Conservation (phyloP, 2,329 filamentous ascomycete species). For the Sclerotinia nivalis region DNA sequence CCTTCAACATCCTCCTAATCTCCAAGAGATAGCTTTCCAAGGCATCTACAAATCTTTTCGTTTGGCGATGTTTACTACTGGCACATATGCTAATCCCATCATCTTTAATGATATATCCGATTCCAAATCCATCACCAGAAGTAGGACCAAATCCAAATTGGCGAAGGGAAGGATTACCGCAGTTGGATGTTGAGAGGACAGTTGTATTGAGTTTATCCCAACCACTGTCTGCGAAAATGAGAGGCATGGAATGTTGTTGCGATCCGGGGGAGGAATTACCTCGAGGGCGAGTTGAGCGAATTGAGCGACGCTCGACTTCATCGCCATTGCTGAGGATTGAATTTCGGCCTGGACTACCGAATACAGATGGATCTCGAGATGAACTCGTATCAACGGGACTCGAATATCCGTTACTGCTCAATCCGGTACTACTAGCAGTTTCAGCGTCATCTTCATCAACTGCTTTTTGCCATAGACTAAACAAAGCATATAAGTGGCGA, state of each 20-base stretch:
- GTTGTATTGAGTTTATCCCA: conserved; percentile 97
- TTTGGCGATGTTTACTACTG: conserved; percentile 91
- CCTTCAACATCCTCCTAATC: conserved; percentile 78
- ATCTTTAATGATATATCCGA: conserved; percentile 99
- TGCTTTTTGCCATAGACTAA: conserved; percentile 90
- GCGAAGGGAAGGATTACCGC: conserved; percentile 89
- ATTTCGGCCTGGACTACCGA: conserved; percentile 56
- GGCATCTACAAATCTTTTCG: conserved; percentile 83
- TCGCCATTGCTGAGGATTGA: conserved; percentile 47
- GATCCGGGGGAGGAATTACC: conserved; percentile 56
- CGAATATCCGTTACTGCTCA: conserved; percentile 62
- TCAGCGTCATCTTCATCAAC: conserved; percentile 69
- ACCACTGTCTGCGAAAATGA: conserved; percentile 81
- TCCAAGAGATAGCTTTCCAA: conserved; percentile 90
- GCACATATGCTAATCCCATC: conserved; percentile 89
- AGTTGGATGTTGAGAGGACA: conserved; percentile 96
- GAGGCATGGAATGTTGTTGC: conserved; percentile 60
- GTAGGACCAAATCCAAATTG: conserved; percentile 98
- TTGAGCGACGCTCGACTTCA: conserved; percentile 26
- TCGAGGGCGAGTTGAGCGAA: conserved; percentile 43
- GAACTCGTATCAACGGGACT: conserved; percentile 54
- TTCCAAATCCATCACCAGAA: conserved; percentile 90
- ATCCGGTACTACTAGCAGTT: conserved; percentile 46
- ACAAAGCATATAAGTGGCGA: conserved; percentile 88
- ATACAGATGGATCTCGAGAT: conserved; percentile 49